Conservation (phyloP, 2,329 filamentous ascomycete genomes). For the Onygenales sp. region DNA sequence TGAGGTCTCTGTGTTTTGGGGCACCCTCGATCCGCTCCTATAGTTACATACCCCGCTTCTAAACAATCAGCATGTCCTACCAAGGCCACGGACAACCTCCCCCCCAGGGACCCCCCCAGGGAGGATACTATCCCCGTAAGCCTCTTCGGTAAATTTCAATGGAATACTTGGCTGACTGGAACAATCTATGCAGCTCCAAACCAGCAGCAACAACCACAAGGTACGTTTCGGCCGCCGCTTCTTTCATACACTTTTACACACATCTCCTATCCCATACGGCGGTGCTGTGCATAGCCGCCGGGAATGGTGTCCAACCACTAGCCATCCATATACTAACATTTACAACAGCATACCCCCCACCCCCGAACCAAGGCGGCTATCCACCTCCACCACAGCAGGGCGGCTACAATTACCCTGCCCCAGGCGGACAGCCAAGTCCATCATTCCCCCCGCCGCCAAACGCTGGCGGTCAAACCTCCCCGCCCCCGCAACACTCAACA, state of each 20-base stretch:
- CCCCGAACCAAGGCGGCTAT: constrained; percentile 12
- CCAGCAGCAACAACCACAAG: constrained; percentile 7
- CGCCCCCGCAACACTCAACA: constrained; percentile 11
- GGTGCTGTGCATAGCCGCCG: too few relatives aligned
- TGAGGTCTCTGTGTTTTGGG: too few relatives aligned
- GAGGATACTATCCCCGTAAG: constrained; percentile 20
- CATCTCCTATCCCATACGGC: background rate
- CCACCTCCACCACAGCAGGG: constrained; percentile 17
- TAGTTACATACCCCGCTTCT: constrained; percentile 2
- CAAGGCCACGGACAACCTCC: constrained; percentile 1
- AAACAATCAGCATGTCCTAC: constrained; percentile 1
- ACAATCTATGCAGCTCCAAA: background rate
- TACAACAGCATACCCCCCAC: constrained; percentile 7
- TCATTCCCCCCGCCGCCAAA: constrained; percentile 3
- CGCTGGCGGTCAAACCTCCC: constrained; percentile 6
- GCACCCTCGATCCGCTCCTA: background rate
- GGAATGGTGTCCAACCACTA: background rate
- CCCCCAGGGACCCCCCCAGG: constrained; percentile 11
- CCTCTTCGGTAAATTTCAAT: background rate
- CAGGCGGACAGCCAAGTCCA: constrained; percentile 1
- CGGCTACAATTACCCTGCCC: constrained; percentile 4
- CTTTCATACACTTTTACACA: background rate
- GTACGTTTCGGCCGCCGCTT: background rate
- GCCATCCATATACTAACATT: background rate
- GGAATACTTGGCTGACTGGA: background rate